phyloP scores from a whole-genome alignment of 2,329 filamentous ascomycete species.

The Dichotomopilus funicola region DNA sequence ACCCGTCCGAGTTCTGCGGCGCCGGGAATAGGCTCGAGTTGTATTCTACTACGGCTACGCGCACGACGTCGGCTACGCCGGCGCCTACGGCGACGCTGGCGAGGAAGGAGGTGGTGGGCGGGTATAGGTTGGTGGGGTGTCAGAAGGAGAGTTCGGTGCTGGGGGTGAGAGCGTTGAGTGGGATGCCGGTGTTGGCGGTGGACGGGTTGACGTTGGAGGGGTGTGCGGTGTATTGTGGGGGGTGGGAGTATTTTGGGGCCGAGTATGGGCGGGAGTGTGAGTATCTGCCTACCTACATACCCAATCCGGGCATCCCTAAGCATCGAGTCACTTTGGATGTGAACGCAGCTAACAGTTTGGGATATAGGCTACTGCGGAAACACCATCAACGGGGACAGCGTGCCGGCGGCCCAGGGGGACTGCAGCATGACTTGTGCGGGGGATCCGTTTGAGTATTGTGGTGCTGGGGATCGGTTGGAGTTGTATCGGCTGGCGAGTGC shows the following conservation, averaged over 20 bases:
- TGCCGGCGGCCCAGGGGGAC: conserved; percentile 27
- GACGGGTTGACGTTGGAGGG: conserved; percentile 35
- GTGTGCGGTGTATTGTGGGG: conserved; percentile 31
- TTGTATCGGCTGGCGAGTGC: conserved; percentile 28
- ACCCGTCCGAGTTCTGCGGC: conserved; percentile 33
- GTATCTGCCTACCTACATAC: no score
- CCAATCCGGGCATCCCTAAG: no score
- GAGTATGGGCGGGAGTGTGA: conserved; percentile 35
- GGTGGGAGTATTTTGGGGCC: conserved; percentile 33
- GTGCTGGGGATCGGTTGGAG: conserved; percentile 33
- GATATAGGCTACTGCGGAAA: conserved; percentile 35
- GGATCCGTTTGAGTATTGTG: conserved; percentile 33
- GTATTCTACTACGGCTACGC: conserved; percentile 24
- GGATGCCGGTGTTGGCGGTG: conserved; percentile 26
- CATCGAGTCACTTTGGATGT: no score
- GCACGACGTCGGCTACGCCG: conserved; percentile 21
- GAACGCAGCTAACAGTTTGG: neutral
- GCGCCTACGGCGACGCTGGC: conserved; percentile 31
- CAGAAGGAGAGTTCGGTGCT: conserved; percentile 31
- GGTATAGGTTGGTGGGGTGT: conserved; percentile 35
- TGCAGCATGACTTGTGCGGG: conserved; percentile 36
- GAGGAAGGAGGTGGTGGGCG: conserved; percentile 30
- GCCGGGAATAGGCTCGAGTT: conserved; percentile 31
- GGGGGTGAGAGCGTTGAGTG: conserved; percentile 31
- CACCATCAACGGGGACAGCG: conserved; percentile 29